Conservation (phyloP, 2,329 filamentous ascomycete species). For the Daldinia sp. region DNA sequence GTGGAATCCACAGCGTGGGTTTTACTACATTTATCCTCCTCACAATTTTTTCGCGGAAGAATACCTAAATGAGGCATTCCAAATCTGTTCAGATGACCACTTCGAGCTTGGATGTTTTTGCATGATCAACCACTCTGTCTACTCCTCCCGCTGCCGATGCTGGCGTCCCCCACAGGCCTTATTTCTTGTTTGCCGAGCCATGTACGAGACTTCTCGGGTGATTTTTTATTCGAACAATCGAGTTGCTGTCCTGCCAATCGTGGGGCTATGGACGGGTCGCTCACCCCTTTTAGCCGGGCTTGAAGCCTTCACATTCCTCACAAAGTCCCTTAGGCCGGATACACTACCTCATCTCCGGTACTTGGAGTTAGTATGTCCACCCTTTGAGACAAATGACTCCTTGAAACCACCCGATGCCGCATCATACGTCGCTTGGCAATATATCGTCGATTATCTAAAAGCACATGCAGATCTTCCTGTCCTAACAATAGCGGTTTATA, state of each 20-base stretch:
- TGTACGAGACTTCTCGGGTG: background rate
- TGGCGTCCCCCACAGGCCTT: background rate
- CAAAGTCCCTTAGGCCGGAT: background rate
- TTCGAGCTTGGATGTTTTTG: background rate
- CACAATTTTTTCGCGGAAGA: background rate
- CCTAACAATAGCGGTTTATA: background rate
- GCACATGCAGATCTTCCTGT: background rate
- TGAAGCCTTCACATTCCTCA: background rate
- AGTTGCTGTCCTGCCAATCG: background rate
- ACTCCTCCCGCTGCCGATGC: slow-evolving; percentile 1
- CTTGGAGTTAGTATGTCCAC: slow-evolving; percentile 1
- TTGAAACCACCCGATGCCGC: background rate
- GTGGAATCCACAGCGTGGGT: background rate
- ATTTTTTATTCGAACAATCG: background rate
- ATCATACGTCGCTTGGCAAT: background rate
- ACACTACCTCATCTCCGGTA: slow-evolving; percentile 4
- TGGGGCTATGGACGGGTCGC: background rate
- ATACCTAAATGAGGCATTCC: background rate
- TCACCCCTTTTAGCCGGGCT: background rate
- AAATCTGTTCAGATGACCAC: background rate
- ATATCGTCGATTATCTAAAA: background rate
- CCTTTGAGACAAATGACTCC: background rate
- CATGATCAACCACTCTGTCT: background rate
- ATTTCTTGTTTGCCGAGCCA: background rate
- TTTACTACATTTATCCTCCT: background rate